phyloP scores from a whole-genome alignment of 2,329 filamentous ascomycete species.

The Stachybotrys echinatus region DNA sequence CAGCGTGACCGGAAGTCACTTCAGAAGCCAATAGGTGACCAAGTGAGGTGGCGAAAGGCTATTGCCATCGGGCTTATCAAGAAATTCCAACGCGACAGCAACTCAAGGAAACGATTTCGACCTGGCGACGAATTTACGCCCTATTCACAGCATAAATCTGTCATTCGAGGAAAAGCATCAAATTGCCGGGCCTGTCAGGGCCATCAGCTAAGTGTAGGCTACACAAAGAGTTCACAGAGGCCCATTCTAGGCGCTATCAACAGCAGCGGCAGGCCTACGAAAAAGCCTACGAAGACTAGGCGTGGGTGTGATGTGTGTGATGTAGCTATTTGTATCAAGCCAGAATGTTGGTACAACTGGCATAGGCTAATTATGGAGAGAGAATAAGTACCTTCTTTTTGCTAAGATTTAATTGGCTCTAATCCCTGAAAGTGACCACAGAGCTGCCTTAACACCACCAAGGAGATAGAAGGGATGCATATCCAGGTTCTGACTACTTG shows the following conservation, averaged over 20 bases:
- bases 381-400: background rate
- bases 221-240: background rate
- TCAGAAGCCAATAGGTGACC: background rate
- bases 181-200: conserved; percentile 5
- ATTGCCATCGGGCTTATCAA: conserved; percentile 4
- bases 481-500: too few species aligned
- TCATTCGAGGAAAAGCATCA: conserved; percentile 5
- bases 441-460: too few species aligned
- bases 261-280: background rate
- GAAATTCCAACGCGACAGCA: background rate
- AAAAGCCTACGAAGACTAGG: background rate
- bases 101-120: conserved; percentile 2
- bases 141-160: conserved; percentile 4
- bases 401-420: background rate
- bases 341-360: conserved; percentile 6
- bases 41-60: conserved; percentile 2
- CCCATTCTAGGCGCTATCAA: background rate
- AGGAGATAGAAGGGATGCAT: too few species aligned
- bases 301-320: conserved; percentile 1
- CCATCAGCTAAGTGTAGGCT: background rate
- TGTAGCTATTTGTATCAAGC: conserved; percentile 4
- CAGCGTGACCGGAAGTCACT: background rate
- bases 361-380: background rate
- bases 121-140: conserved; percentile 5
- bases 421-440: too few species aligned